Percentiles rank a stretch among this genome's conserved stretches.
Conservation (phyloP, 345 rosid genomes). For the Punica granatum region DNA sequence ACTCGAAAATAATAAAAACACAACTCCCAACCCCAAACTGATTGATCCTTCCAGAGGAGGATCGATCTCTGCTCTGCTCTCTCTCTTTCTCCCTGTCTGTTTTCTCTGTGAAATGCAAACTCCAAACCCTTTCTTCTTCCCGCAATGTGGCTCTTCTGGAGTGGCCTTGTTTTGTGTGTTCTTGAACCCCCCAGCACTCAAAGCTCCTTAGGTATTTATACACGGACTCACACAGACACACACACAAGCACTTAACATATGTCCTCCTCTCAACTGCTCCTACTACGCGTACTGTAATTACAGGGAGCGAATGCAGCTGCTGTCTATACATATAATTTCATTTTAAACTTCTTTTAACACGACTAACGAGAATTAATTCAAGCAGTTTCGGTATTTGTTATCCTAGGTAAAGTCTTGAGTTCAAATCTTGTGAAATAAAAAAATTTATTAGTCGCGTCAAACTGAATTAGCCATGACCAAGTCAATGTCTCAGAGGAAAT, state of each 20-base stretch:
- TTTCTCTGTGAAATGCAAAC: neutral
- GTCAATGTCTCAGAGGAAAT: too few relatives aligned
- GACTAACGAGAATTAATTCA: too few relatives aligned
- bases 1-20: neutral
- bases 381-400: too few relatives aligned
- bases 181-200: neutral
- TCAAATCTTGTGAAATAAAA: too few relatives aligned
- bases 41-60: neutral
- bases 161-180: slow-evolving; percentile 45
- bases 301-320: too few relatives aligned
- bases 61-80: slow-evolving; percentile 3
- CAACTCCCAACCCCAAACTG: slow-evolving; percentile 3
- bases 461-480: too few relatives aligned
- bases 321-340: too few relatives aligned
- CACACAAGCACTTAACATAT: neutral
- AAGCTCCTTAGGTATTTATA: slow-evolving; percentile 3
- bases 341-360: too few relatives aligned
- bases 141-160: slow-evolving; percentile 40
- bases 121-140: slow-evolving; percentile 10
- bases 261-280: neutral
- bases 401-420: too few relatives aligned
- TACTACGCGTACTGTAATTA: neutral
- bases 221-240: neutral
- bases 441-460: too few relatives aligned
- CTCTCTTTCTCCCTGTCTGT: neutral